Evolutionary conservation across 2,329 filamentous ascomycete species (phyloP), one percentile per base, ranked within the genome.

Genomic region (Talaromyces sp.): DNA sequence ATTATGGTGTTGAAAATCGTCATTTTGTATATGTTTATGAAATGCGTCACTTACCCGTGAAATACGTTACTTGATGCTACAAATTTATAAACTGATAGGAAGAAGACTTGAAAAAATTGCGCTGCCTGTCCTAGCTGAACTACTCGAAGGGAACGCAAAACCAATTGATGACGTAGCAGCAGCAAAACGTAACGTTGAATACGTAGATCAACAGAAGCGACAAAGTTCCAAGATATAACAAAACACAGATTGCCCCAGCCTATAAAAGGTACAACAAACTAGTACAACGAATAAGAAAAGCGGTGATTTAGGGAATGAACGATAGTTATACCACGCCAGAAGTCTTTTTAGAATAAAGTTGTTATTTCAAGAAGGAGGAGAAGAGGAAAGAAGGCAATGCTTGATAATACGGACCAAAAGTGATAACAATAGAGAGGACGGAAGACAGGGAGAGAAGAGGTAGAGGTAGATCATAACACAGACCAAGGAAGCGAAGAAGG

Each of bases 401-500:
- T 52, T 50, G 31, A 52, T 39, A 54, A 24, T 65, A 57, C 59
- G 59, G 56, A 57, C 61, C 61, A 64, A 63, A 45, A 35, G 31
- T 22, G 54, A 58, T 45, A 63, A 49, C 52, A 33, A 49, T 24
- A 63, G 33, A 63, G 14, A 27, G 13, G 47, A 37, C n/a, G 33
- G 24, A 41, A n/a, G 37, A 50, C 22, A 50, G n/a, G 41, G 19
- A 10, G 60, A 19, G 9, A 50, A 63, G 31, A 33, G 33, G n/a
- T 22, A 61, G 57, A 58, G 22, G 45, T 50, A 52, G 37, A 65
- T 65, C 67, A 65, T 66, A 66, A 68, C 67, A 66, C 68, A 66
- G 63, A 65, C 65, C 67, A 68, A 67, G 64, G 60, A 60, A 70
- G 61, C 64, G 69, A 69, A 66, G 61, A 69, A 66, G 19, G 41